phyloP scores from a whole-genome alignment of 2,329 filamentous ascomycete species.

The Nectriaceae sp. region DNA sequence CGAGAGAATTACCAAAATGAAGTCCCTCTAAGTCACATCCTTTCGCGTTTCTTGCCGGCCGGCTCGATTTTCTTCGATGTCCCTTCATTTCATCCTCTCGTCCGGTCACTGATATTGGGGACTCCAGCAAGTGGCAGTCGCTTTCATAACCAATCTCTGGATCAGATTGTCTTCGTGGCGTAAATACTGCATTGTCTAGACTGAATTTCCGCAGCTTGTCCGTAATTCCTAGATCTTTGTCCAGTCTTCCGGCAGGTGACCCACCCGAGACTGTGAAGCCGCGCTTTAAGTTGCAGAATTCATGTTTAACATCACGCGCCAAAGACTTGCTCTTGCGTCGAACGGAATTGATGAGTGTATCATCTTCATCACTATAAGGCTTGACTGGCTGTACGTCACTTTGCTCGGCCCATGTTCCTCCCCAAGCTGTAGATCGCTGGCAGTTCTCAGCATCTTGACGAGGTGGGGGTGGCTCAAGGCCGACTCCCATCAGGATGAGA shows the following conservation, averaged over 20 bases:
- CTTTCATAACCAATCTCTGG: conserved; percentile 17
- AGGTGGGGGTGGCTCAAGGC: conserved; percentile 16
- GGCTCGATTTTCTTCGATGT: conserved; percentile 16
- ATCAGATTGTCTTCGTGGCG: conserved; percentile 16
- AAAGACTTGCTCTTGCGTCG: conserved; percentile 29
- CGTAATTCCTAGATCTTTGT: conserved; percentile 1
- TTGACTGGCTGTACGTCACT: conserved; percentile 6
- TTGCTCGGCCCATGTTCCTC: conserved; percentile 12
- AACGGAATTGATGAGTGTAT: conserved; percentile 25
- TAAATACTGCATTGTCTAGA: conserved; percentile 19
- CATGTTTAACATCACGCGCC: conserved; percentile 24
- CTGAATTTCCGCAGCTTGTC: conserved; percentile 13
- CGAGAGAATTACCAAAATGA: conserved; percentile 7
- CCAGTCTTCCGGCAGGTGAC: conserved; percentile 4
- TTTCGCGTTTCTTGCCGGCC: conserved; percentile 5
- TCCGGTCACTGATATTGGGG: conserved; percentile 22
- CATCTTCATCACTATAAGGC: conserved; percentile 18
- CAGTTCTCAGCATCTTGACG: conserved; percentile 17
- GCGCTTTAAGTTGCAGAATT: conserved; percentile 23
- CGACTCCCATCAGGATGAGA: conserved; percentile 33
- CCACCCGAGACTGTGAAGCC: conserved; percentile 15
- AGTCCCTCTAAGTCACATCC: conserved; percentile 18
- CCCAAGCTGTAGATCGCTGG: conserved; percentile 20
- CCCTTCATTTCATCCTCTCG: conserved; percentile 19
- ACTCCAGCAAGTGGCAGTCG: conserved; percentile 20